Conservation (phyloP, 176 grass and related monocot genomes). For the Carex myosuroides region DNA sequence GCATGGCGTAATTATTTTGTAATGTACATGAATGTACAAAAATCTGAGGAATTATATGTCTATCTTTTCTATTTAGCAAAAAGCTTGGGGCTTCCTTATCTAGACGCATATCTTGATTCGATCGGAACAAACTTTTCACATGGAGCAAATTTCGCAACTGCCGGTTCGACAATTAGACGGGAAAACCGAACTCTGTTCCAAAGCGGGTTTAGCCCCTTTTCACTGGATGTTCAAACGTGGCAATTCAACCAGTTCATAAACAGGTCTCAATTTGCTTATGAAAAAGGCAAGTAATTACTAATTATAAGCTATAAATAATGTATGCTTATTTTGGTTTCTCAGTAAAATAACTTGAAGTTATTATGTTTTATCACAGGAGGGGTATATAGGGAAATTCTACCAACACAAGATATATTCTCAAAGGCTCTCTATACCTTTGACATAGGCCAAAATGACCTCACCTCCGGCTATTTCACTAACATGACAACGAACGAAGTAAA, state of each 20-base stretch:
- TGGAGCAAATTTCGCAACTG: constrained; percentile 88
- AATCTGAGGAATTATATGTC: not conserved
- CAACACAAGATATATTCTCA: constrained; percentile 66
- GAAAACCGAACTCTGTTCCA: constrained; percentile 67
- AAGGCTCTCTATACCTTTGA: constrained; percentile 92
- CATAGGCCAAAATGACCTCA: constrained; percentile 94
- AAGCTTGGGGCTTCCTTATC: constrained; percentile 57
- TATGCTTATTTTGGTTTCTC: not conserved
- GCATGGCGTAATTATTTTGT: not conserved
- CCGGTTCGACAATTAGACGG: constrained; percentile 69
- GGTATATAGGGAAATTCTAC: constrained; percentile 57
- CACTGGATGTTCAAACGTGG: constrained; percentile 82
- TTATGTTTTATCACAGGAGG: constrained; percentile 33
- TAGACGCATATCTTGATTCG: constrained; percentile 83
- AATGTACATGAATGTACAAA: not conserved
- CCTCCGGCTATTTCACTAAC: constrained; percentile 62
- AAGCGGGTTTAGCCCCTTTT: constrained; percentile 79
- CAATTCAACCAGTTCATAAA: constrained; percentile 73
- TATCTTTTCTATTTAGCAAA: constrained; percentile 33
- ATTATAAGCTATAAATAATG: not conserved
- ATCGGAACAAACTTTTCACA: constrained; percentile 77
- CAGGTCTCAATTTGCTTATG: constrained; percentile 53
- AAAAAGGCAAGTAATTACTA: constrained; percentile 38
- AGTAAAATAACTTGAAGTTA: not conserved
- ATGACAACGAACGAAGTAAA: constrained; percentile 51